A percentile compares a stretch with the other conserved stretches of the same genome.
Evolutionary conservation across 2,329 filamentous ascomycete species (phyloP).

Genomic region (Cladosporium sp.): DNA sequence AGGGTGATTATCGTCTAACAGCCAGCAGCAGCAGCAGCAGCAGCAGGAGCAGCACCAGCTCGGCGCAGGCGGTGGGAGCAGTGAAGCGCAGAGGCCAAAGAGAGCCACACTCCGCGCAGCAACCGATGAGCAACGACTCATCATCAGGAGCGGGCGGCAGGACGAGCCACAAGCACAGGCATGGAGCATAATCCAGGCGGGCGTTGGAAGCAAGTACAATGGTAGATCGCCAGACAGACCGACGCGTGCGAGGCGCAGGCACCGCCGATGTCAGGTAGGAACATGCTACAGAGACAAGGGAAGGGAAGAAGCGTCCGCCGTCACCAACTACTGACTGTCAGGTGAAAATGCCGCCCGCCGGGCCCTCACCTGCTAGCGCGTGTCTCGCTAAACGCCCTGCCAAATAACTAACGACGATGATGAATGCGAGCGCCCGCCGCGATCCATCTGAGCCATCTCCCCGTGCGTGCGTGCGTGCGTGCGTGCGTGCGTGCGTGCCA

Average conservation of each 20-base stretch:
- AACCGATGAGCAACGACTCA: not conserved
- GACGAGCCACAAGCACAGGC: conserved; percentile 9
- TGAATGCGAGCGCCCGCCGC: not conserved
- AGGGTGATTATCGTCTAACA: conserved; percentile 4
- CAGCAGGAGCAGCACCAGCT: not conserved
- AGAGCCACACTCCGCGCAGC: not conserved
- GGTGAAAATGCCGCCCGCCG: conserved; percentile 5
- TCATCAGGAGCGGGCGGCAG: not conserved
- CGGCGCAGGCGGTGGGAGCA: not conserved
- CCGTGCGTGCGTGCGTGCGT: conserved; percentile 5
- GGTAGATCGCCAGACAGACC: not conserved
- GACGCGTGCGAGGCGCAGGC: conserved; percentile 10
- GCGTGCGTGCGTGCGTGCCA: too few species aligned
- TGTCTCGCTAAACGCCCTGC: conserved; percentile 14
- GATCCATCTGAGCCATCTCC: not conserved
- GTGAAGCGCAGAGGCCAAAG: not conserved
- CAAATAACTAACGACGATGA: not conserved
- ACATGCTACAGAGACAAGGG: not conserved
- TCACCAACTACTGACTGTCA: too few species aligned
- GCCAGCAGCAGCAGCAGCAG: not conserved
- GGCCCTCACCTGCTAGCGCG: conserved; percentile 1
- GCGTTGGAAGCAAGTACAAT: conserved; percentile 1
- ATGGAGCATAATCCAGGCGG: conserved; percentile 7
- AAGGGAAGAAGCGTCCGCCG: not conserved
- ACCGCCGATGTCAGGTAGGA: conserved; percentile 6